These are phyloP conservation scores for Fragaria ananassa DNA, from an alignment of 306 rosid genomes.

Conservation along the genomic window DNA sequence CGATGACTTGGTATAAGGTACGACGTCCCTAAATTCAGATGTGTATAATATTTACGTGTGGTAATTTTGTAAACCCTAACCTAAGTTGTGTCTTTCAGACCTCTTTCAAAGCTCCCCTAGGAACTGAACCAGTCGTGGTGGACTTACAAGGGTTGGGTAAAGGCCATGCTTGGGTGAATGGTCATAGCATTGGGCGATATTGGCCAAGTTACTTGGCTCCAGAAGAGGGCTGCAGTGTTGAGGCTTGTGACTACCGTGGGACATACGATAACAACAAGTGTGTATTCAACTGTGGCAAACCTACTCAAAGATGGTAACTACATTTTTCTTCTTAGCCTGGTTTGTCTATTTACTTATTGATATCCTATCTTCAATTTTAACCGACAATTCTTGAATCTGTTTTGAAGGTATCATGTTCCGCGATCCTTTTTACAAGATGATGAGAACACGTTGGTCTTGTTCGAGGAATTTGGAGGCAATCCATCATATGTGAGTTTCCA, in stretches of 20 bases:
- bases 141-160: slow-evolving; percentile 51
- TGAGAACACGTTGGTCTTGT: slow-evolving; percentile 42
- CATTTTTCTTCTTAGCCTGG: background rate
- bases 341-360: background rate
- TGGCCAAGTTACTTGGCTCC: slow-evolving; percentile 46
- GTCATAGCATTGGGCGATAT: slow-evolving; percentile 37
- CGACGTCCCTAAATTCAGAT: background rate
- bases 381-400: background rate
- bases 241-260: slow-evolving; percentile 56
- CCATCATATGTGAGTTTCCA: slow-evolving; percentile 41
- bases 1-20: slow-evolving; percentile 69
- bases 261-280: slow-evolving; percentile 37
- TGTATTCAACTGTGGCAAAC: slow-evolving; percentile 45
- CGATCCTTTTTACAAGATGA: slow-evolving; percentile 39
- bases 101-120: slow-evolving; percentile 55
- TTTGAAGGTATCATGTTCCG: slow-evolving; percentile 51
- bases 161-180: slow-evolving; percentile 58
- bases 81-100: slow-evolving; percentile 21
- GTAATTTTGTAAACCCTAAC: background rate
- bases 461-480: slow-evolving; percentile 56
- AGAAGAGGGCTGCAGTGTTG: slow-evolving; percentile 41
- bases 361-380: background rate
- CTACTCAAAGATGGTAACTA: slow-evolving; percentile 48
- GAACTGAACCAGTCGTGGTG: slow-evolving; percentile 38
- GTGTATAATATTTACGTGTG: background rate